These are phyloP conservation scores for Podaxis sp. DNA, from an alignment of 768 basidiomycete genomes.

Conservation along the genomic window DNA sequence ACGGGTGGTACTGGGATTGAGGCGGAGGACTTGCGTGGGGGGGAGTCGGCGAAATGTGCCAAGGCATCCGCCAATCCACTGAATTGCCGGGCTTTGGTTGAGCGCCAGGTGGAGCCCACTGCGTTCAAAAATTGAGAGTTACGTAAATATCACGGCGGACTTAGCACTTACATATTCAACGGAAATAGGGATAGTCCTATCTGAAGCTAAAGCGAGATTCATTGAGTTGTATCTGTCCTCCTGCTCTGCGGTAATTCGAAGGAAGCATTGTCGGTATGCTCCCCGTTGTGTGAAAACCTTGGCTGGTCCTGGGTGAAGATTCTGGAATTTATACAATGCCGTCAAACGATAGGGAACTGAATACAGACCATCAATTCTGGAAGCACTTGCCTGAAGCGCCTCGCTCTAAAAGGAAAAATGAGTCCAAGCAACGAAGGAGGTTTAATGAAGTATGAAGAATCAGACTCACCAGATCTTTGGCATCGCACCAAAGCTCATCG, in stretches of 20 bases:
- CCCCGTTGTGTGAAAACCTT: slow-evolving; percentile 67
- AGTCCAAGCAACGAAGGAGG: background rate
- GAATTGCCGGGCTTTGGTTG: slow-evolving; percentile 2
- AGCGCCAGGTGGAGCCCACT: slow-evolving; percentile 36
- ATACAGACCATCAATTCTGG: slow-evolving; percentile 66
- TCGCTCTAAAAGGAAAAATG: slow-evolving; percentile 33
- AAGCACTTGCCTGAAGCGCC: slow-evolving; percentile 58
- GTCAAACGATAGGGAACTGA: background rate
- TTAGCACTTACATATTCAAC: slow-evolving; percentile 54
- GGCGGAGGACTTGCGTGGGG: background rate
- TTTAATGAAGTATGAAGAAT: background rate
- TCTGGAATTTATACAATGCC: slow-evolving; percentile 10
- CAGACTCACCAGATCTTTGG: slow-evolving; percentile 52
- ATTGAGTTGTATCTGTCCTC: slow-evolving; percentile 49
- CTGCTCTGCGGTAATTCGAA: slow-evolving; percentile 58
- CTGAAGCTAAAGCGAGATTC: slow-evolving; percentile 54
- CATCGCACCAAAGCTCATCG: slow-evolving; percentile 73
- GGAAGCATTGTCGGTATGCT: slow-evolving; percentile 66
- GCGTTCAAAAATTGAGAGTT: background rate
- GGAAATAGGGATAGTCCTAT: slow-evolving; percentile 55
- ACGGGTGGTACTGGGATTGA: background rate
- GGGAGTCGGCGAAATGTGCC: slow-evolving; percentile 10
- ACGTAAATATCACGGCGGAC: slow-evolving; percentile 8
- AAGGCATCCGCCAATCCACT: slow-evolving; percentile 13
- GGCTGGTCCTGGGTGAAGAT: slow-evolving; percentile 52